Base-by-base conservation (phyloP, 1,139 yeast genomes). In the Sugiyamaella sp. region DNA sequence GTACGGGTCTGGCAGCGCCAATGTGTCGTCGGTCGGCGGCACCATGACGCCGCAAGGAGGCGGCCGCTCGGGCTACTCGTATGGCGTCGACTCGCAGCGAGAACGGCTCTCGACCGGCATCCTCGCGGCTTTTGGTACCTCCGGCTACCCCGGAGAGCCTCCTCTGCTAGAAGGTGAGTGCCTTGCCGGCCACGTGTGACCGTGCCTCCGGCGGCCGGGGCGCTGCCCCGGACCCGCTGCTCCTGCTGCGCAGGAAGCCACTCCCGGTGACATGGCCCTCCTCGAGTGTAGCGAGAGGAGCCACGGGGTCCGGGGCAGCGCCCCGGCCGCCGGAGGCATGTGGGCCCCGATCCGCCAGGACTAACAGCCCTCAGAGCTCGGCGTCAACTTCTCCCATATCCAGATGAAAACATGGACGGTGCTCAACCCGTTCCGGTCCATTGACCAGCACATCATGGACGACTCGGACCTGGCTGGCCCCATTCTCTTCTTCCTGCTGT, bases 401-500 rank as follows among this genome's bases (percentile, higher is more conserved):
- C 82, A 85, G 63, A 82, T 48, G 90, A 93, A 68, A 75, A 93
- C 99, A 0, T 73, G 84, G 67, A 89, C 95, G 2, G 99, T 90
- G 20, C 79, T 93, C 67, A 86, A 86, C 63, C 96, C 96, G 2
- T 77, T 86, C 48, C 80, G 82, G 55, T 74, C 77, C 39, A 80
- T 84, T 38, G 80, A 80, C 56, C 79, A 85, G 51, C 95, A 89
- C 64, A 85, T 90, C 52, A 83, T 90, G 84, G 84, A 85, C 51
- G 98, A 93, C 69, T 81, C 95, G 19, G 99, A 93, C 69, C 77
- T 93, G 63, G 97, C 98, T 0, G 99, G 99, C 0, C 99, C 99
- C 1, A 79, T 93, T 42, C 74, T 95, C 49, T 95, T 93, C 71
- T 95, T 95, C 61, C 76, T 93, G 54, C 71, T 90, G 54, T 91